A percentile compares a stretch with the other conserved stretches of the same genome.
Conservation (phyloP, 169 alveolate species). For the Cryptosporidium ubiquitum region DNA sequence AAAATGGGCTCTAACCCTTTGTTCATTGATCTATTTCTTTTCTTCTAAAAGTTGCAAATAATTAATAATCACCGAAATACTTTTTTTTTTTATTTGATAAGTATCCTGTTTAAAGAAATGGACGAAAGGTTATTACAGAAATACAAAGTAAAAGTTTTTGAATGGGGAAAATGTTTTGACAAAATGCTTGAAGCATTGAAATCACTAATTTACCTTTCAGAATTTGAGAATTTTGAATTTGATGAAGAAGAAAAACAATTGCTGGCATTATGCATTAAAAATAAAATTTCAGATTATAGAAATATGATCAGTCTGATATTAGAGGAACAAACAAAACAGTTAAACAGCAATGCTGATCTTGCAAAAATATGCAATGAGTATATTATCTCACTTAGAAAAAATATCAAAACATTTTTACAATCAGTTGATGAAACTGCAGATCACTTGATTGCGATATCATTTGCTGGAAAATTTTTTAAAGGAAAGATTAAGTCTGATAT, state of each 20-base stretch:
- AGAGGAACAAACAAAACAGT: constrained; percentile 23
- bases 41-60: not conserved
- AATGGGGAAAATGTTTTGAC: constrained; percentile 53
- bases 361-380: constrained; percentile 27
- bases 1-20: not conserved
- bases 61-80: not conserved
- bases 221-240: constrained; percentile 63
- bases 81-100: not conserved
- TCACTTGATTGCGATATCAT: not conserved
- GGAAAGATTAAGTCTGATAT: constrained; percentile 40
- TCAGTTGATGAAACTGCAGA: constrained; percentile 4
- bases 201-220: constrained; percentile 48
- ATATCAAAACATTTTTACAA: constrained; percentile 14
- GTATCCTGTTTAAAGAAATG: not conserved
- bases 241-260: constrained; percentile 36
- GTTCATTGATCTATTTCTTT: not conserved
- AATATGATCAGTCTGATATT: not conserved
- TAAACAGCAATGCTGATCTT: not conserved
- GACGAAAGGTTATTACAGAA: constrained; percentile 20
- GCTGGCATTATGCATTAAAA: not conserved
- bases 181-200: constrained; percentile 53
- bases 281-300: constrained; percentile 37
- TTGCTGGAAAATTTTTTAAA: constrained; percentile 28
- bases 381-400: constrained; percentile 23
- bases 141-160: constrained; percentile 30